phyloP scores from a whole-genome alignment of 495 filamentous ascomycete genomes.

The Glutinoglossum americanum region DNA sequence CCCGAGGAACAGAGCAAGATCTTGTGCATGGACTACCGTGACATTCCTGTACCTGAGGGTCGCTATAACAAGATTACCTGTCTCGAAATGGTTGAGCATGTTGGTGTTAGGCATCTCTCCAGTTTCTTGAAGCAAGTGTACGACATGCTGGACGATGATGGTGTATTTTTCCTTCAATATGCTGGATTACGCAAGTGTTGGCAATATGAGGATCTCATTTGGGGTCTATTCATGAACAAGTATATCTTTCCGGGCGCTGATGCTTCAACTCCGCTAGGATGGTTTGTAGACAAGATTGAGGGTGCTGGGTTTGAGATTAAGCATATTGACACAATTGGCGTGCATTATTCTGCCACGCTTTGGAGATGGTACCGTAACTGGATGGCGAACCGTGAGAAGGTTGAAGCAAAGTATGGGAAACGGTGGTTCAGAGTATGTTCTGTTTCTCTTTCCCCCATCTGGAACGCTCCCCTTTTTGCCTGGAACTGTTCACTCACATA shows the following conservation, averaged over 20 bases:
- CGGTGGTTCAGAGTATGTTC: constrained; percentile 81
- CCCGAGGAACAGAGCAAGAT: constrained; percentile 51
- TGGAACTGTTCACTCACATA: neutral
- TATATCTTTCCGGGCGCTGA: constrained; percentile 81
- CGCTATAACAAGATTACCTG: constrained; percentile 70
- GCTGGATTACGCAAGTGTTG: constrained; percentile 61
- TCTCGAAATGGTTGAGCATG: constrained; percentile 82
- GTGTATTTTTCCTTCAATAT: constrained; percentile 65
- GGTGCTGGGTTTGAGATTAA: constrained; percentile 61
- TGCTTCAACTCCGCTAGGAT: constrained; percentile 60
- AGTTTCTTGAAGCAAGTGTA: constrained; percentile 50
- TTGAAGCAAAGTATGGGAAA: constrained; percentile 84
- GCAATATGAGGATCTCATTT: constrained; percentile 79
- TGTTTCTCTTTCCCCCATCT: neutral
- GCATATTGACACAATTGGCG: constrained; percentile 65
- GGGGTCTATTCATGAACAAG: constrained; percentile 86
- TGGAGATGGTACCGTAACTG: constrained; percentile 99
- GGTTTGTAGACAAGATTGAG: constrained; percentile 46
- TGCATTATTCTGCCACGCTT: constrained; percentile 91
- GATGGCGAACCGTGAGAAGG: constrained; percentile 88
- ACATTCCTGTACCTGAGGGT: constrained; percentile 46
- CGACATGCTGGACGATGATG: constrained; percentile 77
- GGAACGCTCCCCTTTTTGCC: neutral
- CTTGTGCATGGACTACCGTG: constrained; percentile 69
- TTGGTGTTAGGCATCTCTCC: constrained; percentile 54